Evolutionary conservation across 371 early-diverging fungal genomes (phyloP), one percentile per base, ranked within the genome.

Genomic region (Circinella minor): DNA sequence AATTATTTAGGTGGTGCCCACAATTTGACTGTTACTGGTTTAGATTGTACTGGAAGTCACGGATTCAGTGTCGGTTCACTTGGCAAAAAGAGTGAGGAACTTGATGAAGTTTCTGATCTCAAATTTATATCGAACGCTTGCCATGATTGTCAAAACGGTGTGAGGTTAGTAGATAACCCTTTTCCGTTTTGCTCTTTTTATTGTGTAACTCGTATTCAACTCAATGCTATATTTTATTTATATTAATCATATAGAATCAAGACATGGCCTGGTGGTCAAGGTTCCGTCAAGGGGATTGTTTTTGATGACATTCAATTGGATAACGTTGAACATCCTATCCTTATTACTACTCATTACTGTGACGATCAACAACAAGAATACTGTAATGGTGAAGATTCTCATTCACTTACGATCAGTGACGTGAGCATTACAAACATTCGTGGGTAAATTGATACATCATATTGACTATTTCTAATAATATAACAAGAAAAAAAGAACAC

Each of bases 21-120:
- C 4, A 77, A 80, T 38, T 63, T 77, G 36, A 80, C 77, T 4
- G 36, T 77, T 1, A 55, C 70, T 9, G 65, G 71, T 36, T 61
- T 75, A 18, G 67, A 65, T 51, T 80, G 80, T 62, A 71, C 55
- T 46, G 69, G 69, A 18, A 72, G 76, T 43, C 80, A 80, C 46
- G 78, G 78, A 55, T 80, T 80, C 68, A 74, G 76, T 36, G 78
- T 80, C 39, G 78, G 78, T 9, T 75, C 74, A 17, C 73, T 80
- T 13, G 78, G 78, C 67, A 75, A 77, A 66, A 72, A 72, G 14
- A 72, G 77, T n/a, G 60, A 34, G 9, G 17, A 63, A 17, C 69
- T 72, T 10, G 78, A 74, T 14, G 68, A 46, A 6, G 78, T 80
- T 39, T 61, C 62, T 18, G 71, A 63, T 48, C 66, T 80, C n/a